Conservation (phyloP, 2,329 filamentous ascomycete genomes). For the Tolypocladium album region DNA sequence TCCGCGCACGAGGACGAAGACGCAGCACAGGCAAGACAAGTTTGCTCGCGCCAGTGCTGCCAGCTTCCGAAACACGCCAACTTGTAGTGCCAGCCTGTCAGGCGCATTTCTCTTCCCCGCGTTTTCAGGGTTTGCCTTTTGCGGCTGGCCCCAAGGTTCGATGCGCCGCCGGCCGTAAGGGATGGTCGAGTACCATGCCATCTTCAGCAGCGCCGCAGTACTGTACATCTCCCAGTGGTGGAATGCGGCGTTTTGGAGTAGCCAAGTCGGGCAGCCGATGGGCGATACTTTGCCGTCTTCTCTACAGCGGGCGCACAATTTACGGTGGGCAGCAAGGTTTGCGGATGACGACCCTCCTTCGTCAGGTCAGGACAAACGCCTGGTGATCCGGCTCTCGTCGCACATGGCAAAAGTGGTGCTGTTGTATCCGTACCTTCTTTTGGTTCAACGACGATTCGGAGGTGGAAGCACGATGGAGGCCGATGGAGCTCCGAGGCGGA, state of each 20-base stretch:
- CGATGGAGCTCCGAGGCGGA: neutral
- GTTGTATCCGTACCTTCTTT: neutral
- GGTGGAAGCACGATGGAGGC: neutral
- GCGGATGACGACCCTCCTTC: constrained; percentile 11
- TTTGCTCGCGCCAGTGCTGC: neutral
- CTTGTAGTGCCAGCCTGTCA: neutral
- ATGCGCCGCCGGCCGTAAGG: neutral
- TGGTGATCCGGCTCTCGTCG: neutral
- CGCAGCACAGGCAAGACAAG: neutral
- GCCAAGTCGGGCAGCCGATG: neutral
- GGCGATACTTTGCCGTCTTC: neutral
- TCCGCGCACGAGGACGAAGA: neutral
- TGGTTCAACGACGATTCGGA: too few relatives aligned
- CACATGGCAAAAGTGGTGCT: neutral
- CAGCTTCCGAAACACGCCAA: neutral
- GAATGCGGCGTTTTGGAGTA: neutral
- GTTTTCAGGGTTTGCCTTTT: neutral
- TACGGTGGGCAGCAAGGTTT: constrained; percentile 5
- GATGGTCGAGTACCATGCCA: too few relatives aligned
- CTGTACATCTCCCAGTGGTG: neutral
- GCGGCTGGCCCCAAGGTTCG: neutral
- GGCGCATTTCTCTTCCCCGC: neutral
- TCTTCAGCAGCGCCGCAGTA: neutral
- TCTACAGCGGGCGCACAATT: neutral
- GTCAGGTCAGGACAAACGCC: constrained; percentile 7